Percentiles rank a stretch among this genome's conserved stretches.
Conservation (phyloP, 2,329 filamentous ascomycete genomes). For the Sporothrix dimorphospora region DNA sequence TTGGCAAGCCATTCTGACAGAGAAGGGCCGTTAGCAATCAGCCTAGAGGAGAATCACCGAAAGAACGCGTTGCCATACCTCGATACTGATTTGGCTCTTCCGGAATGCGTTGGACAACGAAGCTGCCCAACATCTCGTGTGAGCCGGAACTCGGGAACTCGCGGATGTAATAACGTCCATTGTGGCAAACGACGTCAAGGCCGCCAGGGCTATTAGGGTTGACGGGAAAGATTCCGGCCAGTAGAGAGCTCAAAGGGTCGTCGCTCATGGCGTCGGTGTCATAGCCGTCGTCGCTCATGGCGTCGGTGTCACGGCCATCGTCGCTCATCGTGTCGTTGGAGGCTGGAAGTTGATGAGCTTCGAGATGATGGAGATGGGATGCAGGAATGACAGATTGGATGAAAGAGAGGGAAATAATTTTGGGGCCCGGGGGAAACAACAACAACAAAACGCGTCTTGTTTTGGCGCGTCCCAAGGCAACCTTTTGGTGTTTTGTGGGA, state of each 20-base stretch:
- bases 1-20: conserved; percentile 18
- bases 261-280: neutral
- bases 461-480: neutral
- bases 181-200: conserved; percentile 1
- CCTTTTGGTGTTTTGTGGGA: neutral
- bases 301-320: neutral
- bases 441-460: neutral
- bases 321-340: neutral
- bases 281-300: neutral
- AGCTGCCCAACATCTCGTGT: neutral
- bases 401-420: neutral
- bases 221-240: no score
- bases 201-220: no score
- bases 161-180: conserved; percentile 20
- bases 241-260: no score
- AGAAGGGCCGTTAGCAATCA: no score
- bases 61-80: neutral
- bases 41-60: no score
- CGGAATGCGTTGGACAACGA: neutral
- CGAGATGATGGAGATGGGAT: neutral
- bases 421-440: neutral
- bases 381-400: neutral
- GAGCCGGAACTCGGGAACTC: neutral
- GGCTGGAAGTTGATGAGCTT: neutral
- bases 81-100: neutral